These are phyloP conservation scores for Nicotiana knightiana DNA, from an alignment of 257 asterid genomes.

Conservation along the genomic window DNA sequence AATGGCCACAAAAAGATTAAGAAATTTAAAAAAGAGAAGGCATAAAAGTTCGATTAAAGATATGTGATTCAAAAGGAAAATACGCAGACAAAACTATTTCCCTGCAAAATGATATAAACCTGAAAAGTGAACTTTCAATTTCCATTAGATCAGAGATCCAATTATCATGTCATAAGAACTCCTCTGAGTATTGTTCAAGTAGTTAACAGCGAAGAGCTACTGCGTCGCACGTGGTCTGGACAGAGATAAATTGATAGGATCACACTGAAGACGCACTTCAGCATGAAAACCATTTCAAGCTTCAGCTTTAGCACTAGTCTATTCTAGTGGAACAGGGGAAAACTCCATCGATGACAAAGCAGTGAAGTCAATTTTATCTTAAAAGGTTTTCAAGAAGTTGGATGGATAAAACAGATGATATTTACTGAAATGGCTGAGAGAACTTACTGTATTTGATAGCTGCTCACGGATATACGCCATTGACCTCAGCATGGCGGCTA, in stretches of 20 bases:
- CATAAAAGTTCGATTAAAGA: neutral
- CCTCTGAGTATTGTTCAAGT: neutral
- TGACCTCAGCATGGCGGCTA: constrained; percentile 72
- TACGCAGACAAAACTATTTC: neutral
- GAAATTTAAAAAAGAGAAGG: neutral
- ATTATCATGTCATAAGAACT: neutral
- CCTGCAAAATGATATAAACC: neutral
- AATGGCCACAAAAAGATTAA: neutral
- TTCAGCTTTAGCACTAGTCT: neutral
- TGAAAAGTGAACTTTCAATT: neutral
- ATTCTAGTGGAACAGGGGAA: neutral
- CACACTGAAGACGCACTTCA: neutral
- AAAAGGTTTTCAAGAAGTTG: neutral
- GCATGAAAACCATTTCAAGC: neutral
- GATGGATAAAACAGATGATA: constrained; percentile 11
- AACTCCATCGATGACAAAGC: neutral
- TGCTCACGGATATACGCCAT: constrained; percentile 74
- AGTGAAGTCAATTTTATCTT: neutral
- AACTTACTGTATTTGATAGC: constrained; percentile 22
- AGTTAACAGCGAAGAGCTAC: neutral
- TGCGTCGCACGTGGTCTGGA: neutral
- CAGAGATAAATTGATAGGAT: neutral
- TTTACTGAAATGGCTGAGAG: constrained; percentile 50
- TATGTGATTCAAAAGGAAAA: constrained; percentile 1
- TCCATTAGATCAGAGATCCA: neutral